Percentiles rank a stretch among this genome's conserved stretches.
Conservation (phyloP, 2,329 filamentous ascomycete genomes). For the Aspergillus hiratsukae region DNA sequence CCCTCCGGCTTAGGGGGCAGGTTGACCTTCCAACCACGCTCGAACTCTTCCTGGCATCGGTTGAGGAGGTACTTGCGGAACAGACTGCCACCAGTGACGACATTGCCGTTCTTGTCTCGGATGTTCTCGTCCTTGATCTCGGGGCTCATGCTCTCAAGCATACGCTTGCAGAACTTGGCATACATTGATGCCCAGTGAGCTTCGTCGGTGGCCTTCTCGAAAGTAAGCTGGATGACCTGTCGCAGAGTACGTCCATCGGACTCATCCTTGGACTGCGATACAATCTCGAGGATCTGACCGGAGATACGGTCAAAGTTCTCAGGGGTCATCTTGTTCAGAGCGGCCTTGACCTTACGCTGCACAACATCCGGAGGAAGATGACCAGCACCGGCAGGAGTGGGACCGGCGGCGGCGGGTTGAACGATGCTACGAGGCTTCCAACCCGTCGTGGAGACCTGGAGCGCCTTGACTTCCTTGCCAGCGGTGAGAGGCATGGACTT, state of each 20-base stretch:
- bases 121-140: slow-evolving; percentile 96
- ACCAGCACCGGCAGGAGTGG: slow-evolving; percentile 48
- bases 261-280: slow-evolving; percentile 92
- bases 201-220: slow-evolving; percentile 98
- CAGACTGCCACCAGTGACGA: slow-evolving; percentile 85
- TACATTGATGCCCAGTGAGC: slow-evolving; percentile 99
- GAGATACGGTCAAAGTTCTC: slow-evolving; percentile 98
- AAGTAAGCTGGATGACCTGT: slow-evolving; percentile 97
- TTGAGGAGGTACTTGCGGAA: slow-evolving; percentile 99
- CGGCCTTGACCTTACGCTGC: slow-evolving; percentile 97
- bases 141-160: slow-evolving; percentile 90
- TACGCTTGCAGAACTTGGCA: slow-evolving; percentile 94
- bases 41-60: slow-evolving; percentile 97
- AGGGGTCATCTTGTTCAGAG: slow-evolving; percentile 99
- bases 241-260: slow-evolving; percentile 88
- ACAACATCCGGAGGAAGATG: slow-evolving; percentile 87
- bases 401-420: slow-evolving; percentile 40
- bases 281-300: slow-evolving; percentile 87
- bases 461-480: slow-evolving; percentile 74
- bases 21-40: slow-evolving; percentile 93
- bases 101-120: slow-evolving; percentile 79
- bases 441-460: slow-evolving; percentile 66
- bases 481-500: slow-evolving; percentile 90
- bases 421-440: slow-evolving; percentile 83
- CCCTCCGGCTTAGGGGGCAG: slow-evolving; percentile 74